These are phyloP conservation scores for Pseudonitzschia pungens DNA, from an alignment of 108 stramenopile species.

Conservation along the genomic window DNA sequence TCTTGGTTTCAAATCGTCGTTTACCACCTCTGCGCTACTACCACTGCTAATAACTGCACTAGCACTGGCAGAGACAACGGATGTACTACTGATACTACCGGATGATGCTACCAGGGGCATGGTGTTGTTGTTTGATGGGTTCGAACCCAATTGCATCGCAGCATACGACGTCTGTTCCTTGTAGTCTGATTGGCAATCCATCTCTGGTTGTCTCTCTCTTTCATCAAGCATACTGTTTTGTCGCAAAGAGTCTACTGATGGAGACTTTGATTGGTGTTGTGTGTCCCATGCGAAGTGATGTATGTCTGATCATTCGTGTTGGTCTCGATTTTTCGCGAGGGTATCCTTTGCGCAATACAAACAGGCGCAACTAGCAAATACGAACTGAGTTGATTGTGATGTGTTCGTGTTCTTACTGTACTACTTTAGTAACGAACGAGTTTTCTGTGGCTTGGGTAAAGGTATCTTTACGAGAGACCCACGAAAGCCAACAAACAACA, in stretches of 20 bases:
- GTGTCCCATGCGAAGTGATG: not conserved
- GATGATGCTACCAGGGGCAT: not conserved
- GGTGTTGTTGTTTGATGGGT: not conserved
- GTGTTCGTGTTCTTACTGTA: not conserved
- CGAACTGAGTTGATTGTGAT: not conserved
- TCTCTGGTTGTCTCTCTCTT: slow-evolving; percentile 4
- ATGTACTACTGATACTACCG: not conserved
- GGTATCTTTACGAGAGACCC: slow-evolving; percentile 2
- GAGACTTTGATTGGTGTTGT: not conserved
- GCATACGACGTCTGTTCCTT: not conserved
- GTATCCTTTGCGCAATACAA: not conserved
- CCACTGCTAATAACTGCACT: not conserved
- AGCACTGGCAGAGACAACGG: no score
- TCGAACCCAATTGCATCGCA: slow-evolving; percentile 8
- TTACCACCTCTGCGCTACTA: not conserved
- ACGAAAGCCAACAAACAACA: not conserved
- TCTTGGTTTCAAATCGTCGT: not conserved
- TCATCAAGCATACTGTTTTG: not conserved
- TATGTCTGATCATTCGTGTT: not conserved
- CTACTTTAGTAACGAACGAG: not conserved
- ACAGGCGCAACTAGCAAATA: not conserved
- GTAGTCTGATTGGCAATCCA: slow-evolving; percentile 8
- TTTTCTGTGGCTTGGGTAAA: slow-evolving; percentile 5
- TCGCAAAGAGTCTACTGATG: not conserved
- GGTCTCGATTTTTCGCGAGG: not conserved